Percentiles rank a stretch among this genome's conserved stretches.
These are phyloP conservation scores for Moniliella sp. DNA, from an alignment of 1,284 basidiomycete genomes.

Conservation along the genomic window DNA sequence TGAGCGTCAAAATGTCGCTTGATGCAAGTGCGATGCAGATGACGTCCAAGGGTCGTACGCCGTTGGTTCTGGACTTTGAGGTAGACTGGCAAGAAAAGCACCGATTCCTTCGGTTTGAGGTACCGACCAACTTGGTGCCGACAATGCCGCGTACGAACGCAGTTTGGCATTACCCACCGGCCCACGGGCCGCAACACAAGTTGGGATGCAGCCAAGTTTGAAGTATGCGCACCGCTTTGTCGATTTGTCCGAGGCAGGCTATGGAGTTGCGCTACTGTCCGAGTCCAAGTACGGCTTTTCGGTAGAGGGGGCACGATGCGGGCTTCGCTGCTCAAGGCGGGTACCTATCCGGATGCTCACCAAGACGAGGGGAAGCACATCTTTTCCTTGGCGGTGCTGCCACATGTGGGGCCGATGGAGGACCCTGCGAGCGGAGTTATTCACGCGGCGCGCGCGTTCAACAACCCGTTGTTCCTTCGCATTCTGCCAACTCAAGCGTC, in stretches of 20 bases:
- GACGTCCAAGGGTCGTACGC: constrained; percentile 3
- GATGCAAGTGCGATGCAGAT: constrained; percentile 8
- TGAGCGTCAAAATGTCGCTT: constrained; percentile 48
- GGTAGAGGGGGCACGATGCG: constrained; percentile 43
- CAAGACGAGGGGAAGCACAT: constrained; percentile 54
- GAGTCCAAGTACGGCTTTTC: constrained; percentile 50
- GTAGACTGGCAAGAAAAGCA: constrained; percentile 56
- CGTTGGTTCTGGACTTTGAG: constrained; percentile 51
- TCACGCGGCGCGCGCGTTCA: constrained; percentile 13
- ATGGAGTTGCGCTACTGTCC: constrained; percentile 57
- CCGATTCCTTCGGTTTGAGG: constrained; percentile 46
- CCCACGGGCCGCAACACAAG: constrained; percentile 76
- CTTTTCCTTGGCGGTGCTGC: constrained; percentile 18
- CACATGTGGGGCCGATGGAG: constrained; percentile 25
- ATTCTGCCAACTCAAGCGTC: not conserved
- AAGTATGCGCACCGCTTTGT: constrained; percentile 56
- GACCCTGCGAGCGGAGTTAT: constrained; percentile 21
- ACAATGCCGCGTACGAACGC: constrained; percentile 75
- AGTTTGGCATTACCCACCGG: constrained; percentile 70
- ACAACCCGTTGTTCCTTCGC: constrained; percentile 9
- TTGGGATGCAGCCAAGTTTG: constrained; percentile 44
- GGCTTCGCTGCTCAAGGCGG: constrained; percentile 65
- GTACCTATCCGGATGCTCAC: constrained; percentile 74
- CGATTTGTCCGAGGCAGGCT: constrained; percentile 57
- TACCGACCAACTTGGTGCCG: constrained; percentile 63